Percentiles rank a stretch among this genome's conserved stretches.
These are phyloP conservation scores for Lipomyces chichibuensis DNA, from an alignment of 805 yeast species.

Conservation along the genomic window DNA sequence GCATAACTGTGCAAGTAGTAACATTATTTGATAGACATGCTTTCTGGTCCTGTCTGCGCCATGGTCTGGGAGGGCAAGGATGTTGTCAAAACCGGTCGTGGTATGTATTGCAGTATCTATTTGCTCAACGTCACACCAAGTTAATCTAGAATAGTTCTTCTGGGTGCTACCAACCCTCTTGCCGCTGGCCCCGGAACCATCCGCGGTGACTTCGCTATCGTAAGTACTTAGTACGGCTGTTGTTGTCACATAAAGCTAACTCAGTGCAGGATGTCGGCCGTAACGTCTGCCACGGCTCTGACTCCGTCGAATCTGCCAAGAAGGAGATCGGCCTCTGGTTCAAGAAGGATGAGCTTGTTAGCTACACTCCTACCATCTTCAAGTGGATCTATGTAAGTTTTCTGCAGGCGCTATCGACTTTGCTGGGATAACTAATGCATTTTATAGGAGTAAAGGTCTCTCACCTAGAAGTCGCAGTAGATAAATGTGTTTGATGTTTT, in stretches of 20 bases:
- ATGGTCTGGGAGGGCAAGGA: constrained; percentile 99
- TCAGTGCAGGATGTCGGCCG: constrained; percentile 82
- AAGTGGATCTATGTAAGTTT: constrained; percentile 74
- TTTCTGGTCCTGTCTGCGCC: constrained; percentile 97
- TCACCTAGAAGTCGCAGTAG: background rate
- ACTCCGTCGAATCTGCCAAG: constrained; percentile 96
- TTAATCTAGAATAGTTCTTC: constrained; percentile 51
- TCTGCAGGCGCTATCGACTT: background rate
- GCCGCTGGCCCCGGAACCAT: constrained; percentile 98
- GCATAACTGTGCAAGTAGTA: background rate
- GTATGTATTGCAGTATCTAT: constrained; percentile 11
- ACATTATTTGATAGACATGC: constrained; percentile 60
- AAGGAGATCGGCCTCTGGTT: constrained; percentile 97
- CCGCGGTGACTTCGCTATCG: constrained; percentile 96
- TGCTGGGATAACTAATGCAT: background rate
- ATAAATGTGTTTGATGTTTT: background rate
- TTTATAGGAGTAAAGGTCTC: background rate
- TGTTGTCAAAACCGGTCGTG: constrained; percentile 98
- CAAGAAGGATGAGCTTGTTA: constrained; percentile 93
- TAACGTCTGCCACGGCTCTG: constrained; percentile 99
- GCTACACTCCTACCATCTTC: constrained; percentile 82
- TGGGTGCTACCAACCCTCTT: constrained; percentile 99
- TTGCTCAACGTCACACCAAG: background rate
- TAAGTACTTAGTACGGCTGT: constrained; percentile 6
- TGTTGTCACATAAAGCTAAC: background rate